phyloP scores from a whole-genome alignment of 2,329 filamentous ascomycete species.

The Hymenoscyphus salicellus region DNA sequence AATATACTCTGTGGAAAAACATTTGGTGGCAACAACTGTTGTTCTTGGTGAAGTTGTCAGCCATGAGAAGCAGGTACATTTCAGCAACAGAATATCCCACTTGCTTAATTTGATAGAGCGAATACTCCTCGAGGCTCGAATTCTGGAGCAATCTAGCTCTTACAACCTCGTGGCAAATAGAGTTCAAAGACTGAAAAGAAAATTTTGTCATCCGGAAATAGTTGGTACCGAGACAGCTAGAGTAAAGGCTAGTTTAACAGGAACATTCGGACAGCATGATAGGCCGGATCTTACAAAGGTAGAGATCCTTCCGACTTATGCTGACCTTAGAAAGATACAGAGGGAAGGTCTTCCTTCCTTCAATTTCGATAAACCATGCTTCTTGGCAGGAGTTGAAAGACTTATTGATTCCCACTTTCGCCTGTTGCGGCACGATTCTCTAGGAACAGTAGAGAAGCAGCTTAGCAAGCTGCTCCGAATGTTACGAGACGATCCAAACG shows the following conservation, averaged over 20 bases:
- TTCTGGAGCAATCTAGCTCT: too few relatives aligned
- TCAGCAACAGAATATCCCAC: too few relatives aligned
- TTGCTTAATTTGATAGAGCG: too few relatives aligned
- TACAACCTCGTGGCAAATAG: too few relatives aligned
- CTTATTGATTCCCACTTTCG: constrained; percentile 34
- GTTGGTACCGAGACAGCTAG: constrained; percentile 20
- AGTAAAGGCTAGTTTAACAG: constrained; percentile 14
- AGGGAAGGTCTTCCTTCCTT: constrained; percentile 45
- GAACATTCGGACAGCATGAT: constrained; percentile 18
- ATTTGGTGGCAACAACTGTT: constrained; percentile 19
- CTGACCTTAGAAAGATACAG: constrained; percentile 37
- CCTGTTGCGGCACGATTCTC: constrained; percentile 45
- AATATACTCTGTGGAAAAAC: constrained; percentile 16
- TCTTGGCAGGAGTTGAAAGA: constrained; percentile 36
- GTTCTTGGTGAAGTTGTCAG: constrained; percentile 23
- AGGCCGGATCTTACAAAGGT: constrained; percentile 33
- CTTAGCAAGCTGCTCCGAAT: constrained; percentile 30
- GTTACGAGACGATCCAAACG: constrained; percentile 17
- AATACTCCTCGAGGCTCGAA: too few relatives aligned
- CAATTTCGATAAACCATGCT: constrained; percentile 41
- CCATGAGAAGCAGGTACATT: too few relatives aligned
- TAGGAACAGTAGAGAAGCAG: constrained; percentile 51
- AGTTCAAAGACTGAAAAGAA: too few relatives aligned
- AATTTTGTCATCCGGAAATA: constrained; percentile 20
- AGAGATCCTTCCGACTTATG: constrained; percentile 34